Percentiles rank a stretch among this genome's conserved stretches.
Evolutionary conservation across 192 early-diverging fungal genomes (phyloP).

Genomic region (Chytriomyces hyalinus): DNA sequence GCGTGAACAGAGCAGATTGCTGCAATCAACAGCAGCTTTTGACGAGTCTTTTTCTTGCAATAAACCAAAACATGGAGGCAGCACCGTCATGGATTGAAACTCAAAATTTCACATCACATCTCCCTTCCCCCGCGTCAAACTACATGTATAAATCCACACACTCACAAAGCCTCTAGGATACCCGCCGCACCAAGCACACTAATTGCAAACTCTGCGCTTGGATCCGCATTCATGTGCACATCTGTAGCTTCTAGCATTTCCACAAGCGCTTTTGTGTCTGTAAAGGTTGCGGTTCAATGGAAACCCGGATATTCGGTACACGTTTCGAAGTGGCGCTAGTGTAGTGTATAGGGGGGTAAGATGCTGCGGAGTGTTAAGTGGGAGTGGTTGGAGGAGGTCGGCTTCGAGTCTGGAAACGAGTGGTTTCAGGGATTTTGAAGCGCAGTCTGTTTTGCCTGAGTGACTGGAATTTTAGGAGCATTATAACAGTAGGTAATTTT

Average conservation of each 20-base stretch:
- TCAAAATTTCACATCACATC: neutral
- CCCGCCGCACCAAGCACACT: constrained; percentile 45
- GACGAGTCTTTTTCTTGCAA: too few species aligned
- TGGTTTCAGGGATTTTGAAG: too few species aligned
- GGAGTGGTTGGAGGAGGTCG: too few species aligned
- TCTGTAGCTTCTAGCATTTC: constrained; percentile 48
- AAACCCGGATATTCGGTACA: constrained; percentile 48
- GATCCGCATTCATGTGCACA: constrained; percentile 41
- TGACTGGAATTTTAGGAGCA: too few species aligned
- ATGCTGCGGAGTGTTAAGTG: too few species aligned
- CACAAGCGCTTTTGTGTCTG: constrained; percentile 45
- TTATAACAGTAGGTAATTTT: too few species aligned
- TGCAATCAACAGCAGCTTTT: too few species aligned
- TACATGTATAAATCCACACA: constrained; percentile 50
- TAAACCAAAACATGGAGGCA: too few species aligned
- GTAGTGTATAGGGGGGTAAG: too few species aligned
- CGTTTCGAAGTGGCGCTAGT: neutral
- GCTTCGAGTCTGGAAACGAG: too few species aligned
- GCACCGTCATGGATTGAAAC: neutral
- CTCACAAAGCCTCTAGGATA: constrained; percentile 51
- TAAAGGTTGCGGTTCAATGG: constrained; percentile 42
- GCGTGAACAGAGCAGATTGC: too few species aligned
- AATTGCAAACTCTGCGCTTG: constrained; percentile 47
- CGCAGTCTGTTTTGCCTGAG: too few species aligned
- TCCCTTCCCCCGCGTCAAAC: constrained; percentile 37